These are phyloP conservation scores for Calonectria pseudoreteaudii DNA, from an alignment of 2,329 filamentous ascomycete species.

Conservation along the genomic window DNA sequence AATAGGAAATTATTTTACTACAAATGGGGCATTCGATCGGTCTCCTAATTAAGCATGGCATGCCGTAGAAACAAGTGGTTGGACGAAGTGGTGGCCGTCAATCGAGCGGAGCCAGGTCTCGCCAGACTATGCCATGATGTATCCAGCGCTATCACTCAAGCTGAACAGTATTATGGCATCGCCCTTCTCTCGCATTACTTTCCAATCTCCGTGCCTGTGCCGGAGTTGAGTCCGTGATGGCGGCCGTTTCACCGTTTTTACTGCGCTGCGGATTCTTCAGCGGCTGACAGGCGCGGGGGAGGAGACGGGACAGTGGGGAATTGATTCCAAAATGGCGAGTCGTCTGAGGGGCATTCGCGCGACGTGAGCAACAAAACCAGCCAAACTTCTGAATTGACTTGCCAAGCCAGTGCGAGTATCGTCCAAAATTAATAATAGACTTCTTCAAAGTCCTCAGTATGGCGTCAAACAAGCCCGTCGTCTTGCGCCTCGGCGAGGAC, in stretches of 20 bases:
- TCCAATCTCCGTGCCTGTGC: background rate
- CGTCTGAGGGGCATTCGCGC: background rate
- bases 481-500: constrained; percentile 53
- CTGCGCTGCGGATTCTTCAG: background rate
- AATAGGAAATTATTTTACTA: background rate
- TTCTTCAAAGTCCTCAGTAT: background rate
- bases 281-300: background rate
- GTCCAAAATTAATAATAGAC: background rate
- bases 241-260: constrained; percentile 3
- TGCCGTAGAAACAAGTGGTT: background rate
- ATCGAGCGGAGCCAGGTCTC: background rate
- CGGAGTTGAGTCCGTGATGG: constrained; percentile 7
- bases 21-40: background rate
- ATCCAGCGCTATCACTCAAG: background rate
- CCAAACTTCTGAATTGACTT: too few species aligned
- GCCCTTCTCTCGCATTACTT: background rate
- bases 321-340: background rate
- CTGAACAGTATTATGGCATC: background rate
- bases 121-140: background rate
- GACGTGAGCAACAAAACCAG: background rate
- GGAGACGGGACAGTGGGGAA: constrained; percentile 1
- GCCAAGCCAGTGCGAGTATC: too few species aligned
- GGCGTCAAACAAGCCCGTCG: constrained; percentile 29
- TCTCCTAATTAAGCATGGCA: background rate
- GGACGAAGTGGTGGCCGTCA: background rate